Percentiles rank a stretch among this genome's conserved stretches.
These are phyloP conservation scores for Chondrostereum purpureum DNA, from an alignment of 1,284 basidiomycete species.

Conservation along the genomic window DNA sequence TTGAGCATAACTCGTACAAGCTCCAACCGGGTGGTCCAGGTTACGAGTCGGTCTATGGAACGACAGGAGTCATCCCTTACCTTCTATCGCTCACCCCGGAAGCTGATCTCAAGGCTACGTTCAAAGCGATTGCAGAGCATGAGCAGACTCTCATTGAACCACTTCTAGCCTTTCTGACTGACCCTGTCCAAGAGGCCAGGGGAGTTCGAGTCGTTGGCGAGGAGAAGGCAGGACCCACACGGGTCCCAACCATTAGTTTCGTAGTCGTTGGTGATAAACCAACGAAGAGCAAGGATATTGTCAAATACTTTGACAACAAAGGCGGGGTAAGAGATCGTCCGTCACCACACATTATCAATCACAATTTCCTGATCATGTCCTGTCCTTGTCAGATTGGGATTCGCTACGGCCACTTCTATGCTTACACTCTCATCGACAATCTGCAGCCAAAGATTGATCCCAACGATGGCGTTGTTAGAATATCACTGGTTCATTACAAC, in stretches of 20 bases:
- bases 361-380: too few species aligned
- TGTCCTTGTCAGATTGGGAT: slow-evolving; percentile 7
- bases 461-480: slow-evolving; percentile 64
- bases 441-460: slow-evolving; percentile 50
- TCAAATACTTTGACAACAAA: slow-evolving; percentile 53
- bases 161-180: slow-evolving; percentile 29
- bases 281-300: slow-evolving; percentile 55
- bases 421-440: slow-evolving; percentile 54
- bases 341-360: too few species aligned
- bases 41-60: slow-evolving; percentile 50
- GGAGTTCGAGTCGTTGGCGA: slow-evolving; percentile 67
- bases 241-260: slow-evolving; percentile 73
- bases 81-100: slow-evolving; percentile 50
- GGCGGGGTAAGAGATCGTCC: slow-evolving; percentile 51
- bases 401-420: slow-evolving; percentile 70
- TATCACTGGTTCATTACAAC: slow-evolving; percentile 80
- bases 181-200: slow-evolving; percentile 34
- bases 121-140: slow-evolving; percentile 37
- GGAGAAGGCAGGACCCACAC: slow-evolving; percentile 30
- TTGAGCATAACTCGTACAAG: slow-evolving; percentile 46
- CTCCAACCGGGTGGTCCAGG: slow-evolving; percentile 68
- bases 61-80: slow-evolving; percentile 59
- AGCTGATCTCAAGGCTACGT: slow-evolving; percentile 39
- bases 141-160: slow-evolving; percentile 35
- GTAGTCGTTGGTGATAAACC: slow-evolving; percentile 51